Evolutionary conservation across 2,329 filamentous ascomycete genomes (phyloP).

Genomic region (Paraconiothyrium brasiliense): DNA sequence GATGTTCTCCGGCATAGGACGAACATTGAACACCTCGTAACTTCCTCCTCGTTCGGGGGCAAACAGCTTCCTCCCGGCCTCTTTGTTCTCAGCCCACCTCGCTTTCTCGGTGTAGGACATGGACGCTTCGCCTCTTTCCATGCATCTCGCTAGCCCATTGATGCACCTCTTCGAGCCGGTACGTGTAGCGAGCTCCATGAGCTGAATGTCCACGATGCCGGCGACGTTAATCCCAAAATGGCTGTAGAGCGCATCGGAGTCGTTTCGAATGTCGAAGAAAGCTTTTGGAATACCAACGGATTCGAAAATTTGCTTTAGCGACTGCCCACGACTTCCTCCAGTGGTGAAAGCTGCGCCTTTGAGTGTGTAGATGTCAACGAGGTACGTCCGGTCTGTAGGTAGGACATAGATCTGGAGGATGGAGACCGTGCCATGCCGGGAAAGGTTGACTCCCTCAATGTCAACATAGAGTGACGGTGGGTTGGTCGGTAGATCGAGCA

Average conservation of each 20-base stretch:
- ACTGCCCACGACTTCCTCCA: conserved; percentile 22
- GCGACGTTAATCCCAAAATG: conserved; percentile 29
- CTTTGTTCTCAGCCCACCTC: conserved; percentile 30
- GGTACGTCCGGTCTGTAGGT: conserved; percentile 26
- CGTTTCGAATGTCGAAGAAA: conserved; percentile 42
- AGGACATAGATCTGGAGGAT: conserved; percentile 31
- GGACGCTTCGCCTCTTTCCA: conserved; percentile 16
- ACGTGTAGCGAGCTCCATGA: conserved; percentile 31
- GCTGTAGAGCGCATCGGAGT: conserved; percentile 36
- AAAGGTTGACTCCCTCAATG: conserved; percentile 37
- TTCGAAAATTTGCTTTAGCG: conserved; percentile 43
- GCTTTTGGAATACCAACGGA: conserved; percentile 32
- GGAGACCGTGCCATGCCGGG: conserved; percentile 33
- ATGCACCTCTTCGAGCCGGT: conserved; percentile 15
- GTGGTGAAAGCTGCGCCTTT: conserved; percentile 38
- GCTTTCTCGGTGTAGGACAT: conserved; percentile 22
- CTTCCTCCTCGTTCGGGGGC: conserved; percentile 26
- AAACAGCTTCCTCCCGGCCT: conserved; percentile 35
- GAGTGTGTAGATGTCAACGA: conserved; percentile 43
- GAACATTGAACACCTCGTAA: conserved; percentile 37
- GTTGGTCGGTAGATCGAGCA: background rate
- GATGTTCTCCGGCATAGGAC: conserved; percentile 31
- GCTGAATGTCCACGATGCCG: conserved; percentile 30
- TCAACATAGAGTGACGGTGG: conserved; percentile 28
- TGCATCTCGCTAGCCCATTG: conserved; percentile 23